Percentiles rank a stretch among this genome's conserved stretches.
Evolutionary conservation across 2,329 filamentous ascomycete species (phyloP).

Genomic region (Pseudogymnoascus sp.): DNA sequence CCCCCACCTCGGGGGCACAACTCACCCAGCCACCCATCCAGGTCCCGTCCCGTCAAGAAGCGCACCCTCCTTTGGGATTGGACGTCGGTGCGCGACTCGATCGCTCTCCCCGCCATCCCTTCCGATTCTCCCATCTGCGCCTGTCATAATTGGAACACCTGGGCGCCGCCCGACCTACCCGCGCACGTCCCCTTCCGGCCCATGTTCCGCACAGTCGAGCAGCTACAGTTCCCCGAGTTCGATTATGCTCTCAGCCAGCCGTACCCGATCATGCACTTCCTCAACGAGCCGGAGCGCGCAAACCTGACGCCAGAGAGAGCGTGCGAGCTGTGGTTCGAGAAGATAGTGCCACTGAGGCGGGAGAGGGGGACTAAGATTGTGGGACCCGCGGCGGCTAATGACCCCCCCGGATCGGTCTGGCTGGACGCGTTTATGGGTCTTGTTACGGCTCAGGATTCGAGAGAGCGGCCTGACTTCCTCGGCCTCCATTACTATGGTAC

Average conservation of each 20-base stretch:
- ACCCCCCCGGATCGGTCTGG: conserved; percentile 34
- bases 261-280: conserved; percentile 35
- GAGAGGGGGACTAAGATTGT: conserved; percentile 32
- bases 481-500: conserved; percentile 39
- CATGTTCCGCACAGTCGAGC: conserved; percentile 34
- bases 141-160: conserved; percentile 37
- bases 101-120: conserved; percentile 32
- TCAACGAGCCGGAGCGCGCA: conserved; percentile 40
- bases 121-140: conserved; percentile 30
- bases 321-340: conserved; percentile 32
- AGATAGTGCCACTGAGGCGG: conserved; percentile 33
- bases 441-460: conserved; percentile 28
- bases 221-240: conserved; percentile 27
- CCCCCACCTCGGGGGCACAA: neutral
- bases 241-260: conserved; percentile 18
- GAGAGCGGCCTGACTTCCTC: conserved; percentile 36
- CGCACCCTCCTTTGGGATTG: conserved; percentile 38
- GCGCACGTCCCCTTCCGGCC: conserved; percentile 34
- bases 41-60: conserved; percentile 24
- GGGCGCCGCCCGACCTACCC: conserved; percentile 33
- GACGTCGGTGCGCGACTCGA: conserved; percentile 33
- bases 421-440: conserved; percentile 36
- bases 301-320: conserved; percentile 31
- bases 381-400: conserved; percentile 33
- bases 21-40: neutral